These are phyloP conservation scores for Infundibulicybe gibba DNA, from an alignment of 768 basidiomycete genomes.

Conservation along the genomic window DNA sequence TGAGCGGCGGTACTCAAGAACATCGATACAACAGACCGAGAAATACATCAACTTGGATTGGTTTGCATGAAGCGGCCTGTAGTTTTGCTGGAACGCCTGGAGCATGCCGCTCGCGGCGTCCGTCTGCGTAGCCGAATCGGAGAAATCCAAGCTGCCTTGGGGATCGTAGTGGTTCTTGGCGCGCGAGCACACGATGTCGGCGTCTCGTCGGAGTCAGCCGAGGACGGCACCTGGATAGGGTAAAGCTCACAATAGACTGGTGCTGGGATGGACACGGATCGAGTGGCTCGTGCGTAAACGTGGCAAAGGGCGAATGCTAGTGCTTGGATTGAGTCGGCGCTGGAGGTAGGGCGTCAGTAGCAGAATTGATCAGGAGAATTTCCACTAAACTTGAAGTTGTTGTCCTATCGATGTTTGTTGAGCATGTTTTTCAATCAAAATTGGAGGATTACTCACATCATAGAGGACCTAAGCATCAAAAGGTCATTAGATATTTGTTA, in stretches of 20 bases:
- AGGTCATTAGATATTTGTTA: slow-evolving; percentile 36
- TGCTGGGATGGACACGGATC: slow-evolving; percentile 82
- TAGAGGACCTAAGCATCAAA: slow-evolving; percentile 27
- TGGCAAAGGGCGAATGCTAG: slow-evolving; percentile 75
- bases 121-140: slow-evolving; percentile 33
- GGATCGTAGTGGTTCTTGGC: slow-evolving; percentile 68
- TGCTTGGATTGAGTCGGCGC: slow-evolving; percentile 65
- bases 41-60: slow-evolving; percentile 37
- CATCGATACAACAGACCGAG: too few species aligned
- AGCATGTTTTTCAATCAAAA: background rate
- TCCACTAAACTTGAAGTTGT: slow-evolving; percentile 52
- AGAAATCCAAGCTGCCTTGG: slow-evolving; percentile 34
- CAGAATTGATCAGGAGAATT: background rate
- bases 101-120: slow-evolving; percentile 30
- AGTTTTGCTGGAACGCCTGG: slow-evolving; percentile 46
- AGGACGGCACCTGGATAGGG: background rate
- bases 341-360: slow-evolving; percentile 15
- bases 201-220: slow-evolving; percentile 41
- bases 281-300: slow-evolving; percentile 76
- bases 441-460: slow-evolving; percentile 28
- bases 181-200: slow-evolving; percentile 69
- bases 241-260: slow-evolving; percentile 72
- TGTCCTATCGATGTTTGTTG: slow-evolving; percentile 31
- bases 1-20: too few species aligned
- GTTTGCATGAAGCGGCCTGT: slow-evolving; percentile 37